phyloP scores from a whole-genome alignment of 352 stramenopile genomes.

The Hyaloperonospora brassicae region DNA sequence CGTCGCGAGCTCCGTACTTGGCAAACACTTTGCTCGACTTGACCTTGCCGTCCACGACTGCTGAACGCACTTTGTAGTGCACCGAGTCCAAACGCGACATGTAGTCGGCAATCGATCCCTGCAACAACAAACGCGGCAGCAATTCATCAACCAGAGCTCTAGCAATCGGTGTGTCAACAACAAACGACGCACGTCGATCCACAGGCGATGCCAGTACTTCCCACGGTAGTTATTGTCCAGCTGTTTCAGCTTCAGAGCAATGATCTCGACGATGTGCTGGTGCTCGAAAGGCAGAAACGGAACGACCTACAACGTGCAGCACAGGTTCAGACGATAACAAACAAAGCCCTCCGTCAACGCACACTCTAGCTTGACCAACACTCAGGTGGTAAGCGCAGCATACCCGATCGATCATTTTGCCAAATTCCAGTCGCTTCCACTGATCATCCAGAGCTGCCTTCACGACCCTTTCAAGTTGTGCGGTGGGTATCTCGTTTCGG shows the following conservation, averaged over 20 bases:
- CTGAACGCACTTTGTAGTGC: constrained; percentile 60
- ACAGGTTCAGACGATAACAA: neutral
- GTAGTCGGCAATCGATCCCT: constrained; percentile 49
- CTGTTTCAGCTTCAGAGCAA: constrained; percentile 72
- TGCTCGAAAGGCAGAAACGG: constrained; percentile 86
- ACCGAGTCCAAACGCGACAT: constrained; percentile 70
- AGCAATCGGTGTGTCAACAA: neutral
- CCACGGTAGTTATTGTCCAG: constrained; percentile 65
- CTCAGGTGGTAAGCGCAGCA: neutral
- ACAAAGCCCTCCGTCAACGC: neutral
- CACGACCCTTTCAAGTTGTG: constrained; percentile 62
- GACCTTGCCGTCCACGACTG: constrained; percentile 38
- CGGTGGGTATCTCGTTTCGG: constrained; percentile 53
- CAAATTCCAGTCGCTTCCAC: constrained; percentile 85
- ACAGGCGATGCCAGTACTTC: constrained; percentile 70
- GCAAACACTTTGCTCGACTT: constrained; percentile 66
- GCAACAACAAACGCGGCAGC: neutral
- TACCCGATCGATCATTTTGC: constrained; percentile 84
- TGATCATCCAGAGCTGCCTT: constrained; percentile 74
- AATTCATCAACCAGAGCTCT: neutral
- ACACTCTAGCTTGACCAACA: neutral
- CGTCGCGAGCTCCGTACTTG: constrained; percentile 77
- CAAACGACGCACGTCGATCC: constrained; percentile 45
- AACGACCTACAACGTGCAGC: constrained; percentile 44
- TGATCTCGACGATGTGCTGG: constrained; percentile 68